phyloP scores from a whole-genome alignment of 352 stramenopile genomes.

The Phytophthora pisi region DNA sequence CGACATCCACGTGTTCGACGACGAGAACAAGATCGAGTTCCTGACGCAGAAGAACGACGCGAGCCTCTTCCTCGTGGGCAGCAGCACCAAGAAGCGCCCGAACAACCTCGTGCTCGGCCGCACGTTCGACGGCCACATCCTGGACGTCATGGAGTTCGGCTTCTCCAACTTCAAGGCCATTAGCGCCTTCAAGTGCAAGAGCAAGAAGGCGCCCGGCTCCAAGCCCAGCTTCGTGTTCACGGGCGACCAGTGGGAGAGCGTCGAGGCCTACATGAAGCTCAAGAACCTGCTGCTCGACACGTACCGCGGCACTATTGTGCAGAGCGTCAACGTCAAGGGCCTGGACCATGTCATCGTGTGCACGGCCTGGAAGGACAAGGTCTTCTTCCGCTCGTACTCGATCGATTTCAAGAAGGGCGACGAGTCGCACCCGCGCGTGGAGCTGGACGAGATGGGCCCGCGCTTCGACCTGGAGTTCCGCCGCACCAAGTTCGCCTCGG shows the following conservation, averaged over 20 bases:
- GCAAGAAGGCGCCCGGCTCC: conserved; percentile 92
- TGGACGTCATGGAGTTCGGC: conserved; percentile 98
- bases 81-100: conserved; percentile 98
- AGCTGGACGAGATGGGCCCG: conserved; percentile 92
- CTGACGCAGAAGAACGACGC: conserved; percentile 98
- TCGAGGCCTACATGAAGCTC: conserved; percentile 92
- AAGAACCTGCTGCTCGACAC: conserved; percentile 97
- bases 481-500: conserved; percentile 94
- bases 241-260: conserved; percentile 94
- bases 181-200: conserved; percentile 93
- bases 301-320: conserved; percentile 97
- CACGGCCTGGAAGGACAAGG: conserved; percentile 91
- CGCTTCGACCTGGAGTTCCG: conserved; percentile 92
- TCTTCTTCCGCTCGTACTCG: conserved; percentile 97
- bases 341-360: conserved; percentile 98
- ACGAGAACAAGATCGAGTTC: conserved; percentile 93
- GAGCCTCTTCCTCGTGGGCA: conserved; percentile 95
- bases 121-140: conserved; percentile 97
- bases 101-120: conserved; percentile 98
- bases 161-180: conserved; percentile 96
- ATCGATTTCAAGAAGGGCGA: conserved; percentile 94
- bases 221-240: conserved; percentile 97
- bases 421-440: conserved; percentile 83
- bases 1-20: conserved; percentile 94
- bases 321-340: conserved; percentile 94